phyloP scores from a whole-genome alignment of 768 basidiomycete species.

The Hemileccinum rubropunctum region DNA sequence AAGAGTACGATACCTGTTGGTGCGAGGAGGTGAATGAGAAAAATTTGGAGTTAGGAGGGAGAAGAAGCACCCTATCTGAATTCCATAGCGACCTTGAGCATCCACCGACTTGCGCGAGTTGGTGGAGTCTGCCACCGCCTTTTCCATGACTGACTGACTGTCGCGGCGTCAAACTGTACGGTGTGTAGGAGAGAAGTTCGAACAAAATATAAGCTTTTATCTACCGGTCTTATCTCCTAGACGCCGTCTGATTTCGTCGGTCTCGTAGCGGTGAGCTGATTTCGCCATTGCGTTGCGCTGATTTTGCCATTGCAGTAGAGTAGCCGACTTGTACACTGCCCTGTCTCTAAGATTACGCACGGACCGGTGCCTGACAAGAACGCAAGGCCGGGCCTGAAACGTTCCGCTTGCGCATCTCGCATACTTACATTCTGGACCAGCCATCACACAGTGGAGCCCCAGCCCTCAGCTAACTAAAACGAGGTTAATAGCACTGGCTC shows the following conservation, averaged over 20 bases:
- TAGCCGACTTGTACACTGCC: too few relatives aligned
- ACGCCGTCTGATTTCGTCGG: background rate
- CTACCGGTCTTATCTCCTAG: constrained; percentile 7
- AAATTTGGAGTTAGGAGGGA: rapidly evolving
- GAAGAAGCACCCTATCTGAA: constrained; percentile 28
- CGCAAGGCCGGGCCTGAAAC: background rate
- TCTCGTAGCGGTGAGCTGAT: constrained; percentile 16
- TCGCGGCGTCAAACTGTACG: too few relatives aligned
- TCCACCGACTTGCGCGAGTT: constrained; percentile 16
- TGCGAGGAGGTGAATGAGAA: background rate
- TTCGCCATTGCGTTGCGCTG: constrained; percentile 26
- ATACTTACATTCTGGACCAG: too few relatives aligned
- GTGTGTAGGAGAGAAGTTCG: too few relatives aligned
- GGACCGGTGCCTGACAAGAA: background rate
- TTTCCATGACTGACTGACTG: constrained; percentile 21
- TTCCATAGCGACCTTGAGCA: constrained; percentile 24
- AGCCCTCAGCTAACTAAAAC: too few relatives aligned
- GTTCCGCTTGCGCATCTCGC: background rate
- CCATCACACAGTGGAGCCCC: too few relatives aligned
- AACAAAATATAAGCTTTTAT: constrained; percentile 8
- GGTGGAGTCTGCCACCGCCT: constrained; percentile 4
- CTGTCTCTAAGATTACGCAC: background rate
- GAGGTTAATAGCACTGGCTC: background rate
- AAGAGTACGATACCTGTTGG: constrained; percentile 41
- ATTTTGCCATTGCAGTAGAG: constrained; percentile 25